Evolutionary conservation across 345 rosid species (phyloP).

Genomic region (Crucihimalaya himalaica): DNA sequence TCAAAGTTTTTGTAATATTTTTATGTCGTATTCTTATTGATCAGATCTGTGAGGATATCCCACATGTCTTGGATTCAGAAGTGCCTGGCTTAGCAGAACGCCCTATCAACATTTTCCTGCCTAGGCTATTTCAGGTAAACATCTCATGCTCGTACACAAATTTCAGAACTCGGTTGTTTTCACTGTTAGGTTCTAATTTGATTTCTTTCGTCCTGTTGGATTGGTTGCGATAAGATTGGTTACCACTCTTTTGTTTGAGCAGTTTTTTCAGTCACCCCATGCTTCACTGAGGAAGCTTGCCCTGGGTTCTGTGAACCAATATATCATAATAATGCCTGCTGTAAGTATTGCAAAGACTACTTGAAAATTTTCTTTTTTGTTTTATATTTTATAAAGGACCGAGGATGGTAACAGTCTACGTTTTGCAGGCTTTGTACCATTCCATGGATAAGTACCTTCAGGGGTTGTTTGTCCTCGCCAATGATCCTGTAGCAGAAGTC

Average conservation of each 20-base stretch:
- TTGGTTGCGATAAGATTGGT: slow-evolving; percentile 8
- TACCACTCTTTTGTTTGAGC: slow-evolving; percentile 40
- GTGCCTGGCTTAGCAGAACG: slow-evolving; percentile 87
- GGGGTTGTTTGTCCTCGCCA: slow-evolving; percentile 83
- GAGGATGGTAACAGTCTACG: slow-evolving; percentile 6
- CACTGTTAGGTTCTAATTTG: slow-evolving; percentile 20
- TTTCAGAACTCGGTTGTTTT: neutral
- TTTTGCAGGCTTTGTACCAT: slow-evolving; percentile 66
- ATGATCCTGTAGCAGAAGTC: slow-evolving; percentile 81
- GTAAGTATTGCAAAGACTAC: slow-evolving; percentile 54
- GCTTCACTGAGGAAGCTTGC: slow-evolving; percentile 81
- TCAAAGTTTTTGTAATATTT: neutral
- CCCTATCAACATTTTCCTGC: slow-evolving; percentile 78
- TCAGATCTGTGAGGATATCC: slow-evolving; percentile 95
- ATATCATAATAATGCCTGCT: slow-evolving; percentile 90
- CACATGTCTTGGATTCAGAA: slow-evolving; percentile 84
- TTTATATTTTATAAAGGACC: slow-evolving; percentile 6
- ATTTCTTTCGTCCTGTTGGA: slow-evolving; percentile 7
- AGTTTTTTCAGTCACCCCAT: slow-evolving; percentile 94
- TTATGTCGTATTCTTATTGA: slow-evolving; percentile 1
- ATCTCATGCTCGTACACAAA: slow-evolving; percentile 14
- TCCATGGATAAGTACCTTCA: slow-evolving; percentile 80
- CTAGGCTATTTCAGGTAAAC: slow-evolving; percentile 77
- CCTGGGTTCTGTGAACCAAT: slow-evolving; percentile 84
- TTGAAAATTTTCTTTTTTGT: neutral